Base-by-base conservation (phyloP, 192 early-diverging fungal species). In the Coemansia sp. region DNA sequence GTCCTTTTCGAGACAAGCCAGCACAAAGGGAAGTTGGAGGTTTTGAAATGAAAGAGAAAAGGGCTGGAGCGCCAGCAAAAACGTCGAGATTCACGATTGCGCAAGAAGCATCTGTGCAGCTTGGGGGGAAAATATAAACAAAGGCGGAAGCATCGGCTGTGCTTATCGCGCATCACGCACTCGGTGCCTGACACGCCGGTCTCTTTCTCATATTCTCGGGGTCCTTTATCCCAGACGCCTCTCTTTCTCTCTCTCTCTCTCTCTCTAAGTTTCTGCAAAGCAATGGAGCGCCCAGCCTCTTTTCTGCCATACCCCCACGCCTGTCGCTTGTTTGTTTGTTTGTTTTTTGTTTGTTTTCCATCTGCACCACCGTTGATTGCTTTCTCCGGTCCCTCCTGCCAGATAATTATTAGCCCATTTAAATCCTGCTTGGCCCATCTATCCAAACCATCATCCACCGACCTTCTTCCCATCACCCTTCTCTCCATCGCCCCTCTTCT, bases 81-180 rank as follows among this genome's bases (percentile, higher is more conserved):
- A 11, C 11, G 39, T 18, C 36, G 26, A 41, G 37, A 59, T 18
- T 12, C 57, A 59, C n/a, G 32, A 40, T 59, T 18, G 57, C 57
- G 39, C 57, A 59, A 41, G 37, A 59, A 18, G 51, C 51, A 52
- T 7, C 10, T 8, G n/a, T n/a, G n/a, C 26, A 26, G 26, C 26
- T 26, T 26, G 21, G n/a, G 15, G 36, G 57, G 39, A 37, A 58
- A 59, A 59, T 37, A 40, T 10, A 59, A 59, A 59, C 57, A 59
- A 26, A 39, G 39, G 36, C 18, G 36, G n/a, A 6, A 2, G 49
- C 19, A 19, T 45, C 42, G 26, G 26, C 26, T 26, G 26, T 26
- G 26, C 26, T 26, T 26, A 26, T 26, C 26, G 26, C 26, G 26
- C 26, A 26, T 26, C 26, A 26, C 26, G 26, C 26, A 26, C 26